Percentiles rank a stretch among this genome's conserved stretches.
phyloP scores from a whole-genome alignment of 257 asterid genomes.

The Solanum bulbocastanum region DNA sequence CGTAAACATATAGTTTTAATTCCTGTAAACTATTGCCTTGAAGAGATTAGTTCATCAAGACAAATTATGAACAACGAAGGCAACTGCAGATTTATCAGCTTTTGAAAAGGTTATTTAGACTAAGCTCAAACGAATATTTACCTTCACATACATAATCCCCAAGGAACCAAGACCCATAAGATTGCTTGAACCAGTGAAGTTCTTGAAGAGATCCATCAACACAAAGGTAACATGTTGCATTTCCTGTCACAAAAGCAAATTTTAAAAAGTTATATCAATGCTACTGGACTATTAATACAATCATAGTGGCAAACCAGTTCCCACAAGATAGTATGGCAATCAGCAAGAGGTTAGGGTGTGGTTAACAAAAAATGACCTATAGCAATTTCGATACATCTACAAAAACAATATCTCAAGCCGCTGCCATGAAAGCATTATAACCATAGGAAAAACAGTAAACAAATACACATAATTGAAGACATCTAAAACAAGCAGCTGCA shows the following conservation, averaged over 20 bases:
- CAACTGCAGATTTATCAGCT: background rate
- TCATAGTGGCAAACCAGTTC: background rate
- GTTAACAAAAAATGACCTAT: background rate
- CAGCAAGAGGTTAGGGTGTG: background rate
- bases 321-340: background rate
- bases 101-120: background rate
- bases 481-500: background rate
- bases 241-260: constrained; percentile 35
- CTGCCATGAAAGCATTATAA: background rate
- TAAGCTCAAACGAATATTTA: constrained; percentile 12
- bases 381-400: background rate
- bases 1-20: background rate
- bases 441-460: background rate
- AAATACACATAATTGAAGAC: background rate
- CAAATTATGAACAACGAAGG: background rate
- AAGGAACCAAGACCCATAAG: constrained; percentile 90
- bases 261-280: background rate
- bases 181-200: constrained; percentile 84
- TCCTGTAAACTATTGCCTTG: background rate
- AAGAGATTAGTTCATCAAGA: background rate
- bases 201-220: constrained; percentile 56
- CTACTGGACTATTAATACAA: background rate
- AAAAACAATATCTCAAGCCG: background rate
- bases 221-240: constrained; percentile 42
- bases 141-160: constrained; percentile 96